Base-by-base conservation (phyloP, 208 protist species). In the Crithidia mellificae region DNA sequence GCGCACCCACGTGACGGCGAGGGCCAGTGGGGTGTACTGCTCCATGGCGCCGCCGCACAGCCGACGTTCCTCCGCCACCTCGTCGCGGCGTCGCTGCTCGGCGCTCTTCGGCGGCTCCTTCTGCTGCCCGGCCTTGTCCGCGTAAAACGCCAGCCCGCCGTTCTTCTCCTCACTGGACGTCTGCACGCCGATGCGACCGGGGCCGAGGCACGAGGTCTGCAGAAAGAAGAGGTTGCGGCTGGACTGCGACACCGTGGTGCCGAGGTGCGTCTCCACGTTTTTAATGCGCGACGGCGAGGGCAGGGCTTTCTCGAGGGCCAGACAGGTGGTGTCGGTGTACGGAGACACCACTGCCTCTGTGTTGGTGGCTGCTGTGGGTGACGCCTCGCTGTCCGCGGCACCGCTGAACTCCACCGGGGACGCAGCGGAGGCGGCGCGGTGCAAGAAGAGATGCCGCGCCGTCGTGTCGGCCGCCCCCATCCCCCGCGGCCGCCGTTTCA, bases 1-100 rank as follows among this genome's bases (percentile, higher is more conserved):
- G n/a, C 81, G 34, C 32, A 78, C 61, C 89, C 89, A 94, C 24
- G 73, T 68, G 12, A 91, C 78, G 55, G 80, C 80, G 38, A 91
- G 58, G 44, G 77, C 87, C 50, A 94, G 70, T 22, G 89, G 89
- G 6, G 85, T 83, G 76, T 86, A 89, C 22, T 78, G 78, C 71
- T 90, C 85, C 32, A 81, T 74, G n/a, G 58, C 53, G 2, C 54
- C 73, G 8, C 78, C 75, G 64, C 78, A 84, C 41, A 73, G 59
- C 14, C 67, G 63, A 17, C 43, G 30, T 46, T 81, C 78, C 46
- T 74, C 46, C 14, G 52, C 56, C 52, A 57, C 43, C 55, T 74
- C 76, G 41, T 58, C 63, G 8, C 49, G 68, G n/a, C 61, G 68
- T 4, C 62, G 75, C 77, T 85, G 52, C 49, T 61, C 52, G 11